Conservation (phyloP, 352 stramenopile species). For the Pythium monospermum region DNA sequence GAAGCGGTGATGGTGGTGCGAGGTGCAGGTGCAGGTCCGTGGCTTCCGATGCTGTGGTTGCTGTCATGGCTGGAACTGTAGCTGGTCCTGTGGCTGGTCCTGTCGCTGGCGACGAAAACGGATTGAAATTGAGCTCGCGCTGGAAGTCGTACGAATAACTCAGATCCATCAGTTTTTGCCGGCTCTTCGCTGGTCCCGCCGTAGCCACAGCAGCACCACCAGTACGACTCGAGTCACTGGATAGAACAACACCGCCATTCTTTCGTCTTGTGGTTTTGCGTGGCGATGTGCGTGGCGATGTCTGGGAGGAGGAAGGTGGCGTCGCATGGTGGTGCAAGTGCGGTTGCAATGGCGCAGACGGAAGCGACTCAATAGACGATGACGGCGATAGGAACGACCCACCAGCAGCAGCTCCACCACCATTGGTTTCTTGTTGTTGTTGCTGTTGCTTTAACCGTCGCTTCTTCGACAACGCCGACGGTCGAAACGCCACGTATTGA, state of each 20-base stretch:
- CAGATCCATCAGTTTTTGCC: conserved; percentile 50
- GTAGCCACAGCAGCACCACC: no score
- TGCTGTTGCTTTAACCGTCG: conserved; percentile 14
- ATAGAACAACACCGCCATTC: no score
- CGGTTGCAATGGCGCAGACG: no score
- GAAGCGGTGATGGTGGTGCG: neutral
- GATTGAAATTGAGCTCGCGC: conserved; percentile 48
- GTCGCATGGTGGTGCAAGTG: no score
- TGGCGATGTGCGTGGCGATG: conserved; percentile 5
- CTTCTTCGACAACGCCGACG: conserved; percentile 25
- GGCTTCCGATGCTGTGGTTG: no score
- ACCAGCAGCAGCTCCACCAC: no score
- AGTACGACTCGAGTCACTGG: no score
- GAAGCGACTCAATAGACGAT: conserved; percentile 8
- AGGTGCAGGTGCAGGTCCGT: no score
- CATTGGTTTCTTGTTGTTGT: no score
- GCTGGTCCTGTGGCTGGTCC: no score
- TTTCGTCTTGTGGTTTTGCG: conserved; percentile 13
- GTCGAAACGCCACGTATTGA: conserved; percentile 67
- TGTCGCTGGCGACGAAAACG: conserved; percentile 33
- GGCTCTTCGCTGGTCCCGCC: conserved; percentile 13
- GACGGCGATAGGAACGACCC: conserved; percentile 8
- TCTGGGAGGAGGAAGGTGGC: neutral
- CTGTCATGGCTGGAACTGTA: no score
- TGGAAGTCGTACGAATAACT: conserved; percentile 66